A percentile compares a stretch with the other conserved stretches of the same genome.
Evolutionary conservation across 805 yeast species (phyloP).

Genomic region (Isabelozyma gotoi): DNA sequence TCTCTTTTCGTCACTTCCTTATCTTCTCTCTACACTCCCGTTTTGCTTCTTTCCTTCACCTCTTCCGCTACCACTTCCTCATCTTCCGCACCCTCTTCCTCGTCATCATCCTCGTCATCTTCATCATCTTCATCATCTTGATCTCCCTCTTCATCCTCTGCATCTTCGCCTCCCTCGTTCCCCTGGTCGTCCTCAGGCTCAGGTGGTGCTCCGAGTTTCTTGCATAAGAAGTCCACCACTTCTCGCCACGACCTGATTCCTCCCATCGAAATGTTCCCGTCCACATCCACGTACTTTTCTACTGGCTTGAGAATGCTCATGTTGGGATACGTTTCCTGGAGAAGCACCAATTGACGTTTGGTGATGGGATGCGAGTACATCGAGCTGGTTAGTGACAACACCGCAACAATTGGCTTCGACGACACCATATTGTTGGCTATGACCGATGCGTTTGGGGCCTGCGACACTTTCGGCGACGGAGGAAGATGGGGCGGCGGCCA

Average conservation of each 20-base stretch:
- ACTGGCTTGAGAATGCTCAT: conserved; percentile 25
- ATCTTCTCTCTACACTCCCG: too few species aligned
- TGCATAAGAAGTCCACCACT: conserved; percentile 21
- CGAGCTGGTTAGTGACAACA: conserved; percentile 21
- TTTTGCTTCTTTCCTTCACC: too few species aligned
- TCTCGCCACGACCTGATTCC: conserved; percentile 29
- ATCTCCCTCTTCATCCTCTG: conserved; percentile 8
- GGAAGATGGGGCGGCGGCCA: conserved; percentile 19
- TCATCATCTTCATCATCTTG: conserved; percentile 10
- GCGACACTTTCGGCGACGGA: neutral
- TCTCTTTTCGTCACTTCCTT: too few species aligned
- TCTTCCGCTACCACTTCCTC: too few species aligned
- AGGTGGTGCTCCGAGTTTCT: conserved; percentile 20
- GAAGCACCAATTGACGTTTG: conserved; percentile 15
- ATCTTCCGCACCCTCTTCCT: too few species aligned
- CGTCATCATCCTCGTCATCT: conserved; percentile 10
- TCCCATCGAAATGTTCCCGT: conserved; percentile 29
- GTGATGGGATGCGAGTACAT: conserved; percentile 29
- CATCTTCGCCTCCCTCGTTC: conserved; percentile 10
- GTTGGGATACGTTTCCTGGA: conserved; percentile 23
- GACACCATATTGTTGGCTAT: conserved; percentile 13
- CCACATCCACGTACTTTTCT: conserved; percentile 22
- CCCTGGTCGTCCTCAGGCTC: conserved; percentile 18
- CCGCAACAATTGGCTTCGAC: conserved; percentile 23
- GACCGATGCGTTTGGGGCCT: conserved; percentile 5